Conservation (phyloP, 768 basidiomycete species). For the Mycena filopes region DNA sequence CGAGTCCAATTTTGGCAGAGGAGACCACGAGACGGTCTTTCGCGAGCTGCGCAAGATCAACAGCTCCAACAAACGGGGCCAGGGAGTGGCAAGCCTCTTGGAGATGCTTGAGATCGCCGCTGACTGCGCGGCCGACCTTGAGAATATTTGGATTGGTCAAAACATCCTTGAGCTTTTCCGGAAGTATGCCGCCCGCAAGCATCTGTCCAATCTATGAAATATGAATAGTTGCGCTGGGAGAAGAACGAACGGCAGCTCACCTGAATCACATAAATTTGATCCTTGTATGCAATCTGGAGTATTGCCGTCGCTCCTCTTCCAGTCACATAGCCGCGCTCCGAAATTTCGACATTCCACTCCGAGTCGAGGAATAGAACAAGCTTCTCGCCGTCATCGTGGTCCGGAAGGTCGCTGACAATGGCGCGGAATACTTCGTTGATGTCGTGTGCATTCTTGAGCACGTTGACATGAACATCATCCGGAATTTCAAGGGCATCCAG, state of each 20-base stretch:
- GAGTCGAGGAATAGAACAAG: background rate
- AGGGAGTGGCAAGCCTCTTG: background rate
- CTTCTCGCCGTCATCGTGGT: background rate
- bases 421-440: background rate
- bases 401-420: background rate
- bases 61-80: background rate
- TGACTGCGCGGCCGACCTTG: background rate
- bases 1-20: background rate
- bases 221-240: conserved; percentile 19
- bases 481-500: conserved; percentile 21
- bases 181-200: background rate
- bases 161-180: background rate
- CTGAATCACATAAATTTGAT: background rate
- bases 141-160: background rate
- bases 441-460: background rate
- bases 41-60: conserved; percentile 1
- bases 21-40: background rate
- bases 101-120: background rate
- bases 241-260: background rate
- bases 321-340: background rate
- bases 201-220: conserved; percentile 1
- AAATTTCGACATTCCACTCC: background rate
- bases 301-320: background rate
- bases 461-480: background rate
- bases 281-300: conserved; percentile 4